Evolutionary conservation across 768 basidiomycete species (phyloP), one percentile per base, ranked within the genome.

Genomic region (Sporobolomyces roseus): DNA sequence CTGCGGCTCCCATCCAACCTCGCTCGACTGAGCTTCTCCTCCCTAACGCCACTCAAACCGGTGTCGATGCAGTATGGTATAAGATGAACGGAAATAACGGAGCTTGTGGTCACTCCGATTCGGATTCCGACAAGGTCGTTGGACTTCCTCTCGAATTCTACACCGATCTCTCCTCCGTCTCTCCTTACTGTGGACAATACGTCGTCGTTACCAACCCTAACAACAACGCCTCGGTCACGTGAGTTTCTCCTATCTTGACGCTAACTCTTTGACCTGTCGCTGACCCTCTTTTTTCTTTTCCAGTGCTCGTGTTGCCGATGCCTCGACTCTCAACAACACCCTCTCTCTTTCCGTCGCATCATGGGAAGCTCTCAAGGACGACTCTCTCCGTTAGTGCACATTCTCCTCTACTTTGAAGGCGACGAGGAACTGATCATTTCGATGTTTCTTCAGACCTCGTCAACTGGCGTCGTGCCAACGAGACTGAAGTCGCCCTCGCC

Each of bases 261-360:
- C n/a, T n/a, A n/a, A n/a, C n/a, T n/a, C n/a, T n/a, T n/a, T n/a
- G n/a, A n/a, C n/a, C n/a, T n/a, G n/a, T n/a, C n/a, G n/a, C n/a
- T n/a, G n/a, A n/a, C n/a, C n/a, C n/a, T n/a, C n/a, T n/a, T n/a
- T n/a, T n/a, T n/a, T n/a, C n/a, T n/a, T n/a, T n/a, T n/a, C n/a
- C n/a, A 82, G 78, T 6, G 90, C 86, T 61, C 83, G 81, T 36
- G 81, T 96, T 72, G 88, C 84, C 63, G 91, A 92, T 73, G 86
- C 83, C 45, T 96, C 72, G 1, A 51, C 65, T 13, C 35, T 41
- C 41, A 61, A 60, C 50, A 33, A 62, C 21, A 61, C 64, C 33
- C 51, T 71, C 58, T 72, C 73, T 38, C 53, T 69, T 43, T 63
- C 65, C 30, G 35, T 74, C 30, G 70, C 61, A 14, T 43, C 73